Conservation (phyloP, 495 filamentous ascomycete species). For the Penicillium steckii region DNA sequence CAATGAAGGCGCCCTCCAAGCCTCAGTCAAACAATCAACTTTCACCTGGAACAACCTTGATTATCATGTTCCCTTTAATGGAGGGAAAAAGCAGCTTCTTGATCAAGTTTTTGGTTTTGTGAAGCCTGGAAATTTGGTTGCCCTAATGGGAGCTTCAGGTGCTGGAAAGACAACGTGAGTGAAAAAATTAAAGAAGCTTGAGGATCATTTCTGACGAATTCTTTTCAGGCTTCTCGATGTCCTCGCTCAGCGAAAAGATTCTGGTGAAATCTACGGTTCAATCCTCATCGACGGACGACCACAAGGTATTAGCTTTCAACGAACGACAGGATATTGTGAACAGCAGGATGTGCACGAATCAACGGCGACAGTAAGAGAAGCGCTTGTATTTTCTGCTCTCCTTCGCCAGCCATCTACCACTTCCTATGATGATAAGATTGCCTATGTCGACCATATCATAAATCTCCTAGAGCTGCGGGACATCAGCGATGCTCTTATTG, state of each 20-base stretch:
- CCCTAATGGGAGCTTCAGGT: slow-evolving; percentile 78
- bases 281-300: slow-evolving; percentile 49
- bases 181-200: background rate
- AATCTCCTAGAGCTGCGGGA: slow-evolving; percentile 46
- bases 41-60: slow-evolving; percentile 64
- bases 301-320: slow-evolving; percentile 47
- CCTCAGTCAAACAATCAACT: slow-evolving; percentile 32
- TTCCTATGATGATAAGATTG: slow-evolving; percentile 43
- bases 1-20: slow-evolving; percentile 19
- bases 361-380: slow-evolving; percentile 46
- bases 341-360: slow-evolving; percentile 77
- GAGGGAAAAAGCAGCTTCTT: slow-evolving; percentile 56
- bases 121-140: slow-evolving; percentile 74
- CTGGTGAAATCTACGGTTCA: slow-evolving; percentile 46
- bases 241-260: slow-evolving; percentile 47
- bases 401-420: slow-evolving; percentile 41
- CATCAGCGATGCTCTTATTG: slow-evolving; percentile 62
- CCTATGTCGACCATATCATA: slow-evolving; percentile 52
- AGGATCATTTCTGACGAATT: slow-evolving; percentile 45
- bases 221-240: slow-evolving; percentile 54
- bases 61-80: slow-evolving; percentile 59
- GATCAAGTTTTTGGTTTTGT: slow-evolving; percentile 77
- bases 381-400: slow-evolving; percentile 48
- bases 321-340: slow-evolving; percentile 77
- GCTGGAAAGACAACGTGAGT: slow-evolving; percentile 83